These are phyloP conservation scores for Naganishia onofrii DNA, from an alignment of 768 basidiomycete genomes.

Conservation along the genomic window DNA sequence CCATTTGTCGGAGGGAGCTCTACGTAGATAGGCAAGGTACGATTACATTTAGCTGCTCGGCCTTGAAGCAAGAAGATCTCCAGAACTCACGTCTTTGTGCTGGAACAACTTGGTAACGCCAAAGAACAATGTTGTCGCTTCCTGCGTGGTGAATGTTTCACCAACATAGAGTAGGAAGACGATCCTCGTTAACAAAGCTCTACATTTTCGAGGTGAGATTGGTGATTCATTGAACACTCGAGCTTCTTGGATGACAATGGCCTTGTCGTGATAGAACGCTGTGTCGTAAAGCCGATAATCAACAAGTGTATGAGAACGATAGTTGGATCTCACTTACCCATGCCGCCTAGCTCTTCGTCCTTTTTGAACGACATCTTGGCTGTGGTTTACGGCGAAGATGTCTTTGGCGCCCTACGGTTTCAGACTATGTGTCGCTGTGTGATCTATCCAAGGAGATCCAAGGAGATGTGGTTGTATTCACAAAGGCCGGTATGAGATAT, in stretches of 20 bases:
- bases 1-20: constrained; percentile 84
- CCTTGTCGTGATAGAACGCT: constrained; percentile 70
- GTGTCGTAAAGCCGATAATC: not conserved
- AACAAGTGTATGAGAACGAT: not conserved
- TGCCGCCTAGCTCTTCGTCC: constrained; percentile 80
- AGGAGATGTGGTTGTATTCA: not conserved
- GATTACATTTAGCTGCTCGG: not conserved
- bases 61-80: not conserved
- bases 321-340: constrained; percentile 72
- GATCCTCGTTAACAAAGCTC: constrained; percentile 90
- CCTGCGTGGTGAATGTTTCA: constrained; percentile 89
- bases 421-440: not conserved
- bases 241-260: constrained; percentile 95
- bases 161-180: constrained; percentile 95
- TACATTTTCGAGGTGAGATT: constrained; percentile 94
- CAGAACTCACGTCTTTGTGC: constrained; percentile 87
- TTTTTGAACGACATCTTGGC: constrained; percentile 74
- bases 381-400: not conserved
- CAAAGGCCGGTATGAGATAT: not conserved
- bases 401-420: not conserved
- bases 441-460: too few species aligned
- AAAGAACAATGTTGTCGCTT: constrained; percentile 97
- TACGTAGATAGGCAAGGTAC: not conserved
- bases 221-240: constrained; percentile 99
- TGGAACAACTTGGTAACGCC: constrained; percentile 98